These are phyloP conservation scores for Tetragonia tetragonoides DNA, from an alignment of 148 eudicot species.

Conservation along the genomic window DNA sequence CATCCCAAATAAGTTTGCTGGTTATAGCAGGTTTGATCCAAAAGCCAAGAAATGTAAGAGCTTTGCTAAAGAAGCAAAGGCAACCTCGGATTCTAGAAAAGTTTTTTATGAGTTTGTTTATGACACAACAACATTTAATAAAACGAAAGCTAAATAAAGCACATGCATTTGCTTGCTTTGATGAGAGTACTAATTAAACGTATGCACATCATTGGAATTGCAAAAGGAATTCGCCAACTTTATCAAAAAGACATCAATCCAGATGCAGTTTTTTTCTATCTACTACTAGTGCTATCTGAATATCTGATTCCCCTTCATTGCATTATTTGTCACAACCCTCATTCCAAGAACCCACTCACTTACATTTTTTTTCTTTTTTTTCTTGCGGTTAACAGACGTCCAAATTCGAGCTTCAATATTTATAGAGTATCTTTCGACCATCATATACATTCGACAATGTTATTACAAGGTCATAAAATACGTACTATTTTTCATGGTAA, in stretches of 20 bases:
- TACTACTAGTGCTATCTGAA: neutral
- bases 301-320: neutral
- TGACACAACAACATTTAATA: neutral
- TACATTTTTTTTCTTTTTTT: neutral
- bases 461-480: no score
- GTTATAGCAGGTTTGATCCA: neutral
- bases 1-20: neutral
- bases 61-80: constrained; percentile 12
- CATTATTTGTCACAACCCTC: constrained; percentile 10
- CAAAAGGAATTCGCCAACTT: constrained; percentile 24
- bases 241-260: constrained; percentile 31
- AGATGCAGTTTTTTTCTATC: constrained; percentile 10
- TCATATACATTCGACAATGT: no score
- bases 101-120: constrained; percentile 6
- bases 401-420: no score
- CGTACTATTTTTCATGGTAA: no score
- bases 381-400: neutral
- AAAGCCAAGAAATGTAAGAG: constrained; percentile 2
- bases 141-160: constrained; percentile 18
- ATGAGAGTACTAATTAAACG: neutral
- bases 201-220: constrained; percentile 23
- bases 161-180: constrained; percentile 10
- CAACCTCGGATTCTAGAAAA: constrained; percentile 17
- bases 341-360: constrained; percentile 21
- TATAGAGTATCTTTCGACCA: no score